These are phyloP conservation scores for Herpomyces periplanetae DNA, from an alignment of 2,329 filamentous ascomycete genomes.

Conservation along the genomic window DNA sequence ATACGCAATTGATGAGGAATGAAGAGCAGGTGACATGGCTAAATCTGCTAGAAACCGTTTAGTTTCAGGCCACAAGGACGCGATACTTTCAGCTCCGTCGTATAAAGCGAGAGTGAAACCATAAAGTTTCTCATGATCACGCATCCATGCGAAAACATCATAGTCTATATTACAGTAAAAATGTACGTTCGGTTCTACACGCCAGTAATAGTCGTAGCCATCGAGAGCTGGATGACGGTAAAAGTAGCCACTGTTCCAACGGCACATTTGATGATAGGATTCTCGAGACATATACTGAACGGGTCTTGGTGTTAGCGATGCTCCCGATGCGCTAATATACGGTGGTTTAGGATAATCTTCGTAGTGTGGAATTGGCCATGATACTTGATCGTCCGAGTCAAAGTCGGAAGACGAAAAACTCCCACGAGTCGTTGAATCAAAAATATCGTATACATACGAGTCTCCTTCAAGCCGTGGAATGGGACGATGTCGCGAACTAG, in stretches of 20 bases:
- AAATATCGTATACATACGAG: too few relatives aligned
- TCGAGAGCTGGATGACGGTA: slow-evolving; percentile 70
- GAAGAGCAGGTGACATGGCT: too few relatives aligned
- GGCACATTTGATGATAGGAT: slow-evolving; percentile 95
- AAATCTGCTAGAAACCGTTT: slow-evolving; percentile 35
- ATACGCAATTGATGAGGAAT: too few relatives aligned
- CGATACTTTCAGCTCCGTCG: slow-evolving; percentile 52
- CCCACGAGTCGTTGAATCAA: too few relatives aligned
- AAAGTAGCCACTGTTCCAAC: slow-evolving; percentile 94
- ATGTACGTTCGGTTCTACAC: slow-evolving; percentile 87
- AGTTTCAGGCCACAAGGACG: slow-evolving; percentile 78
- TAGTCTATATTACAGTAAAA: slow-evolving; percentile 98
- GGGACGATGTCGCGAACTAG: too few relatives aligned
- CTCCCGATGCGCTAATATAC: too few relatives aligned
- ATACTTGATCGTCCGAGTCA: too few relatives aligned
- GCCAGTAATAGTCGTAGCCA: slow-evolving; percentile 72
- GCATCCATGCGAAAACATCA: slow-evolving; percentile 91
- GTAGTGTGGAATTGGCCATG: too few relatives aligned
- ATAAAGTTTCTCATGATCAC: slow-evolving; percentile 92
- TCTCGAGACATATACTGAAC: slow-evolving; percentile 65
- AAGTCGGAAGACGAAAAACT: too few relatives aligned
- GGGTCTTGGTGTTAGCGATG: too few relatives aligned
- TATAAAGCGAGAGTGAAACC: slow-evolving; percentile 94
- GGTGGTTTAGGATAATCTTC: too few relatives aligned
- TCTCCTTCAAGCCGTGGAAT: too few relatives aligned